Percentiles rank a stretch among this genome's conserved stretches.
Evolutionary conservation across 2,329 filamentous ascomycete species (phyloP).

Genomic region (Alternaria gansuensis): DNA sequence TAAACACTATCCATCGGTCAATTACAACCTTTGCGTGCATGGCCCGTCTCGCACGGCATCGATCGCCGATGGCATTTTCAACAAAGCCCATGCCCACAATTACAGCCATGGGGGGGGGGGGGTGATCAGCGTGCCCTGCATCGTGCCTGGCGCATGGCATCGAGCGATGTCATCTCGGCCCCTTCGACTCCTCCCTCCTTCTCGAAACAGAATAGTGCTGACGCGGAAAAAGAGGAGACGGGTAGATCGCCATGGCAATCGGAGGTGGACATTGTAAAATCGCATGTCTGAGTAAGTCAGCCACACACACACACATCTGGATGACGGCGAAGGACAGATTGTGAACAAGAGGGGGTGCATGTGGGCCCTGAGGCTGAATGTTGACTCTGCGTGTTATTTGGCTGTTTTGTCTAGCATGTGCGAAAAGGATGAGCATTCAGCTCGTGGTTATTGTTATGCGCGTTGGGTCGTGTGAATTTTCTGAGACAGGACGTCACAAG

Average conservation of each 20-base stretch:
- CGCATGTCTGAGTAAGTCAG: constrained; percentile 2
- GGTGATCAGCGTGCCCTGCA: constrained; percentile 2
- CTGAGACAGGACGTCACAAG: constrained; percentile 1
- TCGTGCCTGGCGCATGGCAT: constrained; percentile 16
- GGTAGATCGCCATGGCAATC: neutral
- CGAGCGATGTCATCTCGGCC: constrained; percentile 13
- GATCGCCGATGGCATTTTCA: constrained; percentile 5
- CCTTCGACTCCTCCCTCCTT: neutral
- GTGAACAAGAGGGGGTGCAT: neutral
- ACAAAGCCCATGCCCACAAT: constrained; percentile 15
- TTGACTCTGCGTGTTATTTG: neutral
- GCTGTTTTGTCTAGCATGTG: neutral
- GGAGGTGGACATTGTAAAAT: constrained; percentile 2
- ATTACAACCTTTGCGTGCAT: constrained; percentile 1
- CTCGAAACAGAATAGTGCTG: constrained; percentile 5
- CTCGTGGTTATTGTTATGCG: neutral
- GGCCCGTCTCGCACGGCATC: constrained; percentile 2
- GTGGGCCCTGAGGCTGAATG: neutral
- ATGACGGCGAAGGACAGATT: constrained; percentile 1
- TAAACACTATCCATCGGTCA: neutral
- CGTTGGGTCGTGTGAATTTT: neutral
- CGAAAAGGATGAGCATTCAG: neutral
- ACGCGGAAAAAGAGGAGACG: constrained; percentile 3
- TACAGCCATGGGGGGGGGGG: constrained; percentile 5
- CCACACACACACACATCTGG: constrained; percentile 7